Evolutionary conservation across 1,139 yeast genomes (phyloP).

Genomic region (Wickerhamomyces sp.): DNA sequence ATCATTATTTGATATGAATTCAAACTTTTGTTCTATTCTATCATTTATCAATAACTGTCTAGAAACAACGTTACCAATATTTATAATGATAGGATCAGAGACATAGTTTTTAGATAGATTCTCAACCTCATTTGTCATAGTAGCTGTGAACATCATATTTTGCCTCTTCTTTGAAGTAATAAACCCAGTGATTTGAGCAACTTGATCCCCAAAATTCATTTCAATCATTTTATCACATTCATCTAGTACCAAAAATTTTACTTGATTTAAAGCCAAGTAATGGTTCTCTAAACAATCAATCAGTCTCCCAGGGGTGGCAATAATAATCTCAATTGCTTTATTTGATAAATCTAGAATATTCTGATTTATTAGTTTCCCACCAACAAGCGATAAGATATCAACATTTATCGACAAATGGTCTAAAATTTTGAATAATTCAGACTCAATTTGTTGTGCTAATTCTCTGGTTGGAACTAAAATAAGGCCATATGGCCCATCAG

Average conservation of each 20-base stretch:
- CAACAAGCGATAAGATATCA: conserved; percentile 67
- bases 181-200: conserved; percentile 43
- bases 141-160: conserved; percentile 92
- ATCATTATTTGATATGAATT: conserved; percentile 33
- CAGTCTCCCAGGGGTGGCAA: conserved; percentile 92
- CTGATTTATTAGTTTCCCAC: conserved; percentile 84
- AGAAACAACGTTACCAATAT: conserved; percentile 54
- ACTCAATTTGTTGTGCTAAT: conserved; percentile 79
- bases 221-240: conserved; percentile 97
- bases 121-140: conserved; percentile 76
- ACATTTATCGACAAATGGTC: conserved; percentile 35
- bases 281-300: conserved; percentile 74
- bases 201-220: conserved; percentile 85
- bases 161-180: conserved; percentile 32
- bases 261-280: conserved; percentile 52
- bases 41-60: conserved; percentile 33
- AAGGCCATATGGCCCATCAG: conserved; percentile 62
- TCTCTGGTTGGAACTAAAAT: conserved; percentile 92
- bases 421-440: conserved; percentile 55
- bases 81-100: conserved; percentile 55
- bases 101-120: conserved; percentile 60
- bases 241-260: conserved; percentile 74
- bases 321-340: conserved; percentile 70
- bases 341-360: conserved; percentile 54
- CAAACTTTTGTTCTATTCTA: conserved; percentile 66